A percentile compares a stretch with the other conserved stretches of the same genome.
Conservation (phyloP, 2,329 filamentous ascomycete species). For the Parascedosporium putredinis region DNA sequence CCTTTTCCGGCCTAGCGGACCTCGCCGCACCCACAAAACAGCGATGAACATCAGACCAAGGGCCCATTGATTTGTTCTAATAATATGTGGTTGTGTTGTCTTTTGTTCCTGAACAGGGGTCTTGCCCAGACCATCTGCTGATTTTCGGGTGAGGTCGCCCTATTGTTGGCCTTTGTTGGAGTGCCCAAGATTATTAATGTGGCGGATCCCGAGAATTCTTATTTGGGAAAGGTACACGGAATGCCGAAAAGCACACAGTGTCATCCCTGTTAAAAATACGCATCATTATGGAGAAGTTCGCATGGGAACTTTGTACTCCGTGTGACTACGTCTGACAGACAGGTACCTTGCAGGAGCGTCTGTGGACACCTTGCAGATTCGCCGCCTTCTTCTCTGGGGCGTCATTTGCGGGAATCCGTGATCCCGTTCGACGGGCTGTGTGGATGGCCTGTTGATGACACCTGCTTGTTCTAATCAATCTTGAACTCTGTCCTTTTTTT, state of each 20-base stretch:
- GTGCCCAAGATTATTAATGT: neutral
- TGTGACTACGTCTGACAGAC: neutral
- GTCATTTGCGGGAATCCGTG: neutral
- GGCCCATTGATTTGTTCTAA: too few relatives aligned
- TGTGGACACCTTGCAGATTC: conserved; percentile 4
- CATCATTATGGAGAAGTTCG: too few relatives aligned
- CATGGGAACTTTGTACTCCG: neutral
- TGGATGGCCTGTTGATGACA: conserved; percentile 4
- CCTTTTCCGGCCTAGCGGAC: conserved; percentile 2
- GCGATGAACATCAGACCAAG: too few relatives aligned
- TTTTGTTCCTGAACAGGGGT: neutral
- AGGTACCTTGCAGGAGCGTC: neutral
- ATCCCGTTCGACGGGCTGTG: neutral
- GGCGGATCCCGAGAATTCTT: neutral
- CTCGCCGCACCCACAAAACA: neutral
- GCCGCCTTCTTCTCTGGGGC: neutral
- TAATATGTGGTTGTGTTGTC: too few relatives aligned
- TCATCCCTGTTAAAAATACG: too few relatives aligned
- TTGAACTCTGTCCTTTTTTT: conserved; percentile 2
- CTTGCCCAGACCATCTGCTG: neutral
- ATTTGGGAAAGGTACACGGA: too few relatives aligned
- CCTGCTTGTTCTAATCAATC: neutral
- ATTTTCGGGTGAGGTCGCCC: neutral
- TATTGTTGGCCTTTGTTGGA: neutral
- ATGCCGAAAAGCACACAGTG: too few relatives aligned